Conservation (phyloP, 139 green algal genomes). For the Chlorella sp. region DNA sequence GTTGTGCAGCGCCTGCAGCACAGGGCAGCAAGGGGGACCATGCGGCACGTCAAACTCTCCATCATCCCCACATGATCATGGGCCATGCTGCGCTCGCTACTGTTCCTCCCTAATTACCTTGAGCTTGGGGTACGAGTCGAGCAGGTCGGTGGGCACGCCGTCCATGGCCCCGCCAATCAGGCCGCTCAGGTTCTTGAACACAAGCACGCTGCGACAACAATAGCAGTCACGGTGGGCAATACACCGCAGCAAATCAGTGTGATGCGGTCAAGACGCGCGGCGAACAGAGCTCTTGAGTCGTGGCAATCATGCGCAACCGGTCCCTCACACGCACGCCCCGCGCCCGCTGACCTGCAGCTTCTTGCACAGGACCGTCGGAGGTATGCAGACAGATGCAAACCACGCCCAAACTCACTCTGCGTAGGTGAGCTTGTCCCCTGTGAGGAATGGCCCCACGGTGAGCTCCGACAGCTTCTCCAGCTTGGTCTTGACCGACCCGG, state of each 20-base stretch:
- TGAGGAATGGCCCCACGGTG: neutral
- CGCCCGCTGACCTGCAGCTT: neutral
- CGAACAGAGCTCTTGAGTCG: neutral
- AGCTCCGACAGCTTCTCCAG: constrained; percentile 6
- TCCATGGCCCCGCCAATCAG: constrained; percentile 12
- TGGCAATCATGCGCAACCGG: neutral
- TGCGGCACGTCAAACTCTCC: neutral
- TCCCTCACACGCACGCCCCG: neutral
- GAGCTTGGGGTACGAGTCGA: constrained; percentile 13
- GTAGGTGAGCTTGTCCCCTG: neutral
- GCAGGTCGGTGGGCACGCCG: constrained; percentile 10
- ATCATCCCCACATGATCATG: neutral
- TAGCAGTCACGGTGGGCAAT: neutral
- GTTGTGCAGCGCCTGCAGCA: neutral
- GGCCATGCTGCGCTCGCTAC: neutral
- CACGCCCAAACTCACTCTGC: neutral
- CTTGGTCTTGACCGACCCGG: constrained; percentile 7
- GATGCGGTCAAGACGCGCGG: neutral
- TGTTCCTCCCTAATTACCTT: neutral
- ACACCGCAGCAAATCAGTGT: neutral
- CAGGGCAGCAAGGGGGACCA: neutral
- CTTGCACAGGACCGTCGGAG: neutral
- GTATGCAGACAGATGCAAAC: too few species aligned
- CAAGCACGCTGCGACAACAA: constrained; percentile 1
- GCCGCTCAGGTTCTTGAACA: constrained; percentile 2